phyloP scores from a whole-genome alignment of 208 protist species.

The Crithidia bombi region DNA sequence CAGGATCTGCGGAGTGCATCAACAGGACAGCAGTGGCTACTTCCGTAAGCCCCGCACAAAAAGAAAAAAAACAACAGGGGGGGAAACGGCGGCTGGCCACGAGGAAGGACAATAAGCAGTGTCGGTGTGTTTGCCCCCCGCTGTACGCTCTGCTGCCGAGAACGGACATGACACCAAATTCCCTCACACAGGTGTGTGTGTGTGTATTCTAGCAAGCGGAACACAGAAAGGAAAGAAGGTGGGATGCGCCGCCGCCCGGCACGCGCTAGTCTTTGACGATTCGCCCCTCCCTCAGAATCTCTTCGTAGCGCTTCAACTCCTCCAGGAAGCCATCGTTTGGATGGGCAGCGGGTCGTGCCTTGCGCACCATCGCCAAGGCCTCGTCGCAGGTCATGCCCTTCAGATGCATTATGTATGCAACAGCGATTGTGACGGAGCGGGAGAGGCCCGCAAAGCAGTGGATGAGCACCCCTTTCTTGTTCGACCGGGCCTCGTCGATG shows the following conservation, averaged over 20 bases:
- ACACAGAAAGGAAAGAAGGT: slow-evolving; percentile 16
- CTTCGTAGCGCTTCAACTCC: slow-evolving; percentile 45
- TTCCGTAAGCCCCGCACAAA: too few relatives aligned
- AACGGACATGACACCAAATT: too few relatives aligned
- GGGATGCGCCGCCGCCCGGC: too few relatives aligned
- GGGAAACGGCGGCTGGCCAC: too few relatives aligned
- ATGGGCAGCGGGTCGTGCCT: slow-evolving; percentile 67
- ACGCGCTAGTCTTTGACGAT: slow-evolving; percentile 1
- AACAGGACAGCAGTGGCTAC: too few relatives aligned
- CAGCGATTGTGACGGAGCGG: slow-evolving; percentile 81
- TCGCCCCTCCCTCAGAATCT: slow-evolving; percentile 19
- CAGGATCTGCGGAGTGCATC: too few relatives aligned
- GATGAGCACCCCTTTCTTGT: slow-evolving; percentile 75
- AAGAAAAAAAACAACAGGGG: too few relatives aligned
- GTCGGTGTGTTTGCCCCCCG: too few relatives aligned
- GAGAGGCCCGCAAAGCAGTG: slow-evolving; percentile 93
- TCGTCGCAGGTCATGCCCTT: slow-evolving; percentile 64
- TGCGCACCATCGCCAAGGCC: slow-evolving; percentile 63
- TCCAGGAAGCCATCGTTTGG: slow-evolving; percentile 88
- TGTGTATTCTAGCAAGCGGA: too few relatives aligned
- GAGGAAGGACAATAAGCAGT: too few relatives aligned
- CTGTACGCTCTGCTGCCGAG: too few relatives aligned
- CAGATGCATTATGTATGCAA: slow-evolving; percentile 86
- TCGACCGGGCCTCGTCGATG: slow-evolving; percentile 69
- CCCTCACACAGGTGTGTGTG: too few relatives aligned